Percentiles rank a stretch among this genome's conserved stretches.
phyloP scores from a whole-genome alignment of 805 yeast genomes.

The Metschnikowia colocasiae region DNA sequence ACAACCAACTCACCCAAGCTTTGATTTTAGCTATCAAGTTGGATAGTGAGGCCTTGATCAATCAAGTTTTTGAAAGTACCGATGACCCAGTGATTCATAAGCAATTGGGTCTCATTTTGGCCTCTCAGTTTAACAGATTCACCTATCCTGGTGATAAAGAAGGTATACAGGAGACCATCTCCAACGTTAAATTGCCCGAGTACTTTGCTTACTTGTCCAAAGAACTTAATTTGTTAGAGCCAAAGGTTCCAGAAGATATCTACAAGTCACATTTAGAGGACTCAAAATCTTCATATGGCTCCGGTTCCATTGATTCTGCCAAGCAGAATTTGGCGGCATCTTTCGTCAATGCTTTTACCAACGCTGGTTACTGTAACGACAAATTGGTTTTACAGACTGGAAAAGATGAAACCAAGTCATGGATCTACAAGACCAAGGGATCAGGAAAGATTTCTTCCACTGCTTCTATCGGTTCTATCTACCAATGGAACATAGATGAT shows the following conservation, averaged over 20 bases:
- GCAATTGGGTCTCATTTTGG: slow-evolving; percentile 86
- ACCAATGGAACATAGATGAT: slow-evolving; percentile 86
- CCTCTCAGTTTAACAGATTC: slow-evolving; percentile 81
- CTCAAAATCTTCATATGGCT: slow-evolving; percentile 53
- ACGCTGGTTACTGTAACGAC: slow-evolving; percentile 87
- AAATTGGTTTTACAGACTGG: slow-evolving; percentile 59
- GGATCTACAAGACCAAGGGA: slow-evolving; percentile 92
- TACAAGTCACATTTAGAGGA: slow-evolving; percentile 88
- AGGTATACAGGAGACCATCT: slow-evolving; percentile 77
- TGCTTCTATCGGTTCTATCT: slow-evolving; percentile 85
- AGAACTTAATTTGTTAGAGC: slow-evolving; percentile 83
- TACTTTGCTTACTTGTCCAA: slow-evolving; percentile 76
- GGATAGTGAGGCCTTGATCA: slow-evolving; percentile 74
- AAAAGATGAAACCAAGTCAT: slow-evolving; percentile 65
- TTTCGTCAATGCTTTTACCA: slow-evolving; percentile 89
- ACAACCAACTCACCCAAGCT: slow-evolving; percentile 84
- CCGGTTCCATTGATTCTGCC: slow-evolving; percentile 70
- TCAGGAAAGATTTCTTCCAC: slow-evolving; percentile 89
- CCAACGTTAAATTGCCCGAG: slow-evolving; percentile 74
- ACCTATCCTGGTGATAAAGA: slow-evolving; percentile 56
- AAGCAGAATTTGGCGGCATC: slow-evolving; percentile 92
- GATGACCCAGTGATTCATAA: slow-evolving; percentile 70
- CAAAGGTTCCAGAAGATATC: slow-evolving; percentile 92
- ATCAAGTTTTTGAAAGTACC: slow-evolving; percentile 78
- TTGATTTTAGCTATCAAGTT: slow-evolving; percentile 83